Base-by-base conservation (phyloP, 202 grass and related monocot species). In the Carex arenaria region DNA sequence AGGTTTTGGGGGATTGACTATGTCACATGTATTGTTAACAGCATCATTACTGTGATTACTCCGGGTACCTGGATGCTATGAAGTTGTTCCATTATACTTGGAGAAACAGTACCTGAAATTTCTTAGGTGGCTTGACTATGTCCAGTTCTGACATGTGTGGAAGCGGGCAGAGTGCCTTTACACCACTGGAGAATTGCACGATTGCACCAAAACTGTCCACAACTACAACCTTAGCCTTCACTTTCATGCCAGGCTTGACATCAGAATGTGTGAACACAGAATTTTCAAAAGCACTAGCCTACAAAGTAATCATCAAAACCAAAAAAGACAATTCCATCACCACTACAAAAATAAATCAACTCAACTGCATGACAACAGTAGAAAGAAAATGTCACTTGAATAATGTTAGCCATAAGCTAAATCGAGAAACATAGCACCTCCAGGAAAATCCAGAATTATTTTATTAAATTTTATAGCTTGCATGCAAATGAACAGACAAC, bases 211-310 rank as follows among this genome's bases (percentile, higher is more conserved):
- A 93, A 73, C 74, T 86, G 34, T 89, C 93, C 80, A 93, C 92
- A 68, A 79, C 79, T 83, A 86, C 84, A 80, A 98, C 89, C 89
- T 93, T 98, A 70, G 90, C 92, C 83, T 89, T 95, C 53, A 95
- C 89, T 83, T 93, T 54, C 92, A 98, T 95, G 83, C 95, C 95
- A 86, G 95, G 92, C 80, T 95, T 98, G 73, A 95, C 91, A 93
- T 98, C 95, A 67, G 91, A 90, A 86, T 98, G 95, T 80, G 95
- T 98, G 85, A 98, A 98, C 87, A 98, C 91, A 87, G 92, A 91
- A 31, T 90, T 93, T 89, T 98, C 95, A 85, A 98, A 93, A 83
- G 95, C 93, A 90, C 93, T 98, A 65, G 92, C 93, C 95, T 98
- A 87, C 54, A 79, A 78, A 79, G 7, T 28, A 84, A 61, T 40